These are phyloP conservation scores for Eimeria necatrix DNA, from an alignment of 169 alveolate species.

Conservation along the genomic window DNA sequence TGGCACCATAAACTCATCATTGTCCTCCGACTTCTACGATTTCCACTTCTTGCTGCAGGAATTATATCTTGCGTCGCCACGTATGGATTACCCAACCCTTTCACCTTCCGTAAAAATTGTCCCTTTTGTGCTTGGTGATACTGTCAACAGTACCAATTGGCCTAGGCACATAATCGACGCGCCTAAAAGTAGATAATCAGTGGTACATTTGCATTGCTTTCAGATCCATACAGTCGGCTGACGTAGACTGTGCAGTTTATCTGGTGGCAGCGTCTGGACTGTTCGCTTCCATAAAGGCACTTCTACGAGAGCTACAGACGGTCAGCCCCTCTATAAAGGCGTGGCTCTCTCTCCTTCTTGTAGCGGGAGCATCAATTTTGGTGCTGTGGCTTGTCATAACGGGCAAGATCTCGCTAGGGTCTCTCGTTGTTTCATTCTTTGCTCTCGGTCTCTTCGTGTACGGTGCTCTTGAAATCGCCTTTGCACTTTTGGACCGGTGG, in stretches of 20 bases:
- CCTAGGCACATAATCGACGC: no score
- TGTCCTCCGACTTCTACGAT: slow-evolving; percentile 73
- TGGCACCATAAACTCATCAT: slow-evolving; percentile 80
- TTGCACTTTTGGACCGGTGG: slow-evolving; percentile 80
- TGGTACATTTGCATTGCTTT: neutral
- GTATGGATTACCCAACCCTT: slow-evolving; percentile 11
- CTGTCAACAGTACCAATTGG: no score
- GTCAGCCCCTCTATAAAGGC: slow-evolving; percentile 78
- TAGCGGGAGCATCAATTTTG: slow-evolving; percentile 3
- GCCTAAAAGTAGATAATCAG: no score
- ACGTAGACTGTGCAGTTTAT: slow-evolving; percentile 79
- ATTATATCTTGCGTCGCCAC: slow-evolving; percentile 80
- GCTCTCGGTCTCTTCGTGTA: slow-evolving; percentile 68
- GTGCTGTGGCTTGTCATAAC: slow-evolving; percentile 70
- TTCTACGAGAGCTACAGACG: slow-evolving; percentile 74
- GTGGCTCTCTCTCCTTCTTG: slow-evolving; percentile 57
- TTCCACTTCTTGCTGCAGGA: slow-evolving; percentile 75
- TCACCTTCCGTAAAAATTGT: no score
- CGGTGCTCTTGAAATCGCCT: slow-evolving; percentile 74
- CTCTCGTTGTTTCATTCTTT: slow-evolving; percentile 59
- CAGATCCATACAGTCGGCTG: slow-evolving; percentile 80
- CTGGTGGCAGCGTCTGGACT: slow-evolving; percentile 80
- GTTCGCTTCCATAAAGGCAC: slow-evolving; percentile 53
- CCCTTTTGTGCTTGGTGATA: no score
- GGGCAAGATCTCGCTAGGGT: slow-evolving; percentile 53